Percentiles rank a stretch among this genome's conserved stretches.
Conservation (phyloP, 352 stramenopile genomes). For the Globisporangium sylvaticum region DNA sequence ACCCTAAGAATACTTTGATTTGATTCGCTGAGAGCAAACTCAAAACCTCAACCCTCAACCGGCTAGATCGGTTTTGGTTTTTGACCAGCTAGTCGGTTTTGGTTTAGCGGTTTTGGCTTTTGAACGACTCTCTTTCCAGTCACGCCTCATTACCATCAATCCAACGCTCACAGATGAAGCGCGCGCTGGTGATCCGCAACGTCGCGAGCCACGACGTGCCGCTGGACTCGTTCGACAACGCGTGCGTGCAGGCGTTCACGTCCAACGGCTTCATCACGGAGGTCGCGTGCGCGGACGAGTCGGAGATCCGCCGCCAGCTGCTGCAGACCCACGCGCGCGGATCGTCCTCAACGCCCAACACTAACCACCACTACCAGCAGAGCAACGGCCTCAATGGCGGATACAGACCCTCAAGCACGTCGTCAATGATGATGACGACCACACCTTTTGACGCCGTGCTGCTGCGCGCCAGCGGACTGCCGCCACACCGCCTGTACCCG, state of each 20-base stretch:
- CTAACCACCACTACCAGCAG: conserved; percentile 19
- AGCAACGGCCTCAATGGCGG: conserved; percentile 5
- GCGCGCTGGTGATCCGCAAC: conserved; percentile 73
- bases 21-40: too few relatives aligned
- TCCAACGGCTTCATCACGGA: conserved; percentile 71
- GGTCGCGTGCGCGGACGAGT: conserved; percentile 56
- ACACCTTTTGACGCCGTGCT: conserved; percentile 65
- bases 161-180: conserved; percentile 45
- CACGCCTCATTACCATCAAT: not conserved
- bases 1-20: too few relatives aligned
- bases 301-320: conserved; percentile 52
- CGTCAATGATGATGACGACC: not conserved
- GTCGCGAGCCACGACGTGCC: conserved; percentile 67
- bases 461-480: conserved; percentile 56
- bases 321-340: conserved; percentile 44
- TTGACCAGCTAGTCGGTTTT: too few relatives aligned
- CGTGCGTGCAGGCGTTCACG: conserved; percentile 66
- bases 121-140: too few relatives aligned
- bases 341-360: conserved; percentile 16
- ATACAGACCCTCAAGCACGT: not conserved
- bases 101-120: too few relatives aligned
- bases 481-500: conserved; percentile 41
- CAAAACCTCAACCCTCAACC: too few relatives aligned
- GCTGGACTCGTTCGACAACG: conserved; percentile 70
- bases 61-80: too few relatives aligned